Conservation (phyloP, 352 stramenopile species). For the Globisporangium okanoganense region DNA sequence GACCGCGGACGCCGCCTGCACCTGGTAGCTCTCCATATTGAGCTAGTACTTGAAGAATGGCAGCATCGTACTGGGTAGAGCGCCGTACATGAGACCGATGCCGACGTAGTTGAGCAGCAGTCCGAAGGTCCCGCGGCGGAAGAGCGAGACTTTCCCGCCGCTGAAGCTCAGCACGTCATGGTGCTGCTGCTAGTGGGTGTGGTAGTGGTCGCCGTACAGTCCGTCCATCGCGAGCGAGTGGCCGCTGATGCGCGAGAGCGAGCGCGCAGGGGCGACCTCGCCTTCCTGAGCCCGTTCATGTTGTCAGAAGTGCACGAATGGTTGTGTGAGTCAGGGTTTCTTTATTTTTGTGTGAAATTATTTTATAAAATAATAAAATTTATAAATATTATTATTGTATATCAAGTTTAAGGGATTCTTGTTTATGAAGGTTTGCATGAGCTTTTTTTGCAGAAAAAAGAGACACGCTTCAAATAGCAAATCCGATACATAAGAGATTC, state of each 20-base stretch:
- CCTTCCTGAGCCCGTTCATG: not conserved
- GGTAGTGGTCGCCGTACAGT: not conserved
- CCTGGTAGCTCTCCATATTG: conserved; percentile 58
- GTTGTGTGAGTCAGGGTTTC: not conserved
- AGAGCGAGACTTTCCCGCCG: conserved; percentile 43
- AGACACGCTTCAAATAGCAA: too few species aligned
- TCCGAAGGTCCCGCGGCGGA: conserved; percentile 40
- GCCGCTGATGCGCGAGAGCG: not conserved
- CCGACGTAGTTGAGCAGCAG: conserved; percentile 67
- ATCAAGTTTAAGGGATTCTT: too few species aligned
- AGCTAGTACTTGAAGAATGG: conserved; percentile 37
- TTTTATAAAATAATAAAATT: too few species aligned
- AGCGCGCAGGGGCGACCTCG: not conserved
- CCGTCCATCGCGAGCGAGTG: conserved; percentile 5
- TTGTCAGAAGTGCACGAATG: not conserved
- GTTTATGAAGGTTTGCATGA: too few species aligned
- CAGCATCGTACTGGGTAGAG: conserved; percentile 46
- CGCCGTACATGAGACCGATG: conserved; percentile 67
- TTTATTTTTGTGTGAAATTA: not conserved
- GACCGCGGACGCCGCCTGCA: conserved; percentile 28
- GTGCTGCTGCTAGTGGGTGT: not conserved
- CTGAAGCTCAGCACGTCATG: not conserved
- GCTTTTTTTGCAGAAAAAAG: too few species aligned
- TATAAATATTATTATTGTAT: too few species aligned
- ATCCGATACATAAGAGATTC: too few species aligned